Base-by-base conservation (phyloP, 225 moss, liverwort and hornwort genomes). In the Pleurozium schreberi region DNA sequence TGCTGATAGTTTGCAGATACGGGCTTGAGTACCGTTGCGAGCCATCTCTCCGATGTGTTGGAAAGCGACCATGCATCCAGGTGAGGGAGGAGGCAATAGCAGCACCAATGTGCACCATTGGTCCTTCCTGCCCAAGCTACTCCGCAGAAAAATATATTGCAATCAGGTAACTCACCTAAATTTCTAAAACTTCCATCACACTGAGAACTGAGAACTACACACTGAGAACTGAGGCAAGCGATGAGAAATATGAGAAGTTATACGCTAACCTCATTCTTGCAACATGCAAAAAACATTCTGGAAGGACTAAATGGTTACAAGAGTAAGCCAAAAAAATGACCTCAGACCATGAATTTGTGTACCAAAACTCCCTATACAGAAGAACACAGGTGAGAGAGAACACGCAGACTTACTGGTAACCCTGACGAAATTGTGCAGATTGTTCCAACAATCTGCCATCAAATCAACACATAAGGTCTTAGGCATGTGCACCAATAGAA, bases 101-200 rank as follows among this genome's bases (percentile, higher is more conserved):
- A 57, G 94, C 96, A 79, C 97, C 97, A 87, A 97, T 97, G 85
- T 97, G 95, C 57, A 97, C 95, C 96, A 97, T 95, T 49, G 97
- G 97, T 88, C 97, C 97, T 92, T 97, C 97, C 90, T 97, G 97
- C 71, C 97, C 97, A 92, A 97, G 95, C 96, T 96, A 95, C 82
- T 85, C 88, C 67, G 52, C 43, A 65, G 57, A 69, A 85, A 86
- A 47, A 88, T 50, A 63, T 10, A 26, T 36, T 70, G 64, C 77
- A 90, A 67, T 90, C 18, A 88, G 78, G 47, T 23, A 61, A 47
- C 64, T 73, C 30, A 70, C 26, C 43, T 34, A 82, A 63, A 68
- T 61, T 85, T 80, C 81, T 59, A 47, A 42, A 82, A 63, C 36
- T 64, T 67, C 52, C 50, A 80, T 80, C 62, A 70, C 49, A 45